Percentiles rank a stretch among this genome's conserved stretches.
These are phyloP conservation scores for Juglanconis juglandina DNA, from an alignment of 2,329 filamentous ascomycete species.

Conservation along the genomic window DNA sequence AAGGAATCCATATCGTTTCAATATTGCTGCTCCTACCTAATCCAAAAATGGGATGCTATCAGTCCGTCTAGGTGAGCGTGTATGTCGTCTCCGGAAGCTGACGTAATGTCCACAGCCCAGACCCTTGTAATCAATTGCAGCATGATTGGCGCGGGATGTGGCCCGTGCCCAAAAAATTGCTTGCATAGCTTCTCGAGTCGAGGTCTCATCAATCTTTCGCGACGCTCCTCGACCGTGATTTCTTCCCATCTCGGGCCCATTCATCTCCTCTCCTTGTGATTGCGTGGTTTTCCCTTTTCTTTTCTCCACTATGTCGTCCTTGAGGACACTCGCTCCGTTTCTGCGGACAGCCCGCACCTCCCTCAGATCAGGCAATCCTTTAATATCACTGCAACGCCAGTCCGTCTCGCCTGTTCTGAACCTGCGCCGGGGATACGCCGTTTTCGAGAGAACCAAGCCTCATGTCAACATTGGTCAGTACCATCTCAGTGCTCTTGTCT, in stretches of 20 bases:
- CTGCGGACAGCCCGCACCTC: constrained; percentile 77
- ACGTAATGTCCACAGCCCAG: no score
- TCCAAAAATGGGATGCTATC: no score
- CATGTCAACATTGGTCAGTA: constrained; percentile 92
- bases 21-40: no score
- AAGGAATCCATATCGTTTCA: no score
- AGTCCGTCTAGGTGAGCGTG: no score
- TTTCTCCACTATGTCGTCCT: constrained; percentile 69
- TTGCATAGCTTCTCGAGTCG: constrained; percentile 6
- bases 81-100: no score
- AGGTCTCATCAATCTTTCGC: constrained; percentile 5
- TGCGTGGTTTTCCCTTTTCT: constrained; percentile 25
- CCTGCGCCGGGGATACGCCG: constrained; percentile 62
- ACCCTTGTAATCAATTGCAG: constrained; percentile 9
- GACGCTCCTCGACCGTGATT: constrained; percentile 4
- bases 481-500: background rate
- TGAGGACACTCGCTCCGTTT: constrained; percentile 74
- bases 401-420: constrained; percentile 63
- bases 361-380: constrained; percentile 62
- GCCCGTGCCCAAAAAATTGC: constrained; percentile 18
- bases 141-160: constrained; percentile 16
- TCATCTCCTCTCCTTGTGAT: constrained; percentile 20
- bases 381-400: constrained; percentile 75
- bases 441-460: constrained; percentile 87
- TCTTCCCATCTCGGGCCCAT: constrained; percentile 5